phyloP scores from a whole-genome alignment of 768 basidiomycete species.

The Leccinum aurantiacum region DNA sequence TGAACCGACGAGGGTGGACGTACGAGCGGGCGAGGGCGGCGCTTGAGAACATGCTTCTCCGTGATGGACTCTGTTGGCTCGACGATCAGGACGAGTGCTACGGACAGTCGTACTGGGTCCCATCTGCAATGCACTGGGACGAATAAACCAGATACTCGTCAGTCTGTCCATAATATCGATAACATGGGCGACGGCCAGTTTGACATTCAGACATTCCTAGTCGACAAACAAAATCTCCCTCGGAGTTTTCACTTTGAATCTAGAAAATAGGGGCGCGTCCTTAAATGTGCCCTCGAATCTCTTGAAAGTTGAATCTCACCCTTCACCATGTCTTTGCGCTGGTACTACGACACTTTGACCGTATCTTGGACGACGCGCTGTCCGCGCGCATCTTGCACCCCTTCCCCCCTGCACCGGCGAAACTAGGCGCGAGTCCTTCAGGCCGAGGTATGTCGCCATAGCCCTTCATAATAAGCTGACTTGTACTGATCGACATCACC shows the following conservation, averaged over 20 bases:
- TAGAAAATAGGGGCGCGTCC: background rate
- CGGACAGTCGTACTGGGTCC: slow-evolving; percentile 81
- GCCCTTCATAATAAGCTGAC: too few species aligned
- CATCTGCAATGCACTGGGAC: slow-evolving; percentile 86
- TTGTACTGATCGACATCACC: too few species aligned
- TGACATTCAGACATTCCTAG: too few species aligned
- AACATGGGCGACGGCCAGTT: background rate
- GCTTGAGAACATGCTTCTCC: slow-evolving; percentile 85
- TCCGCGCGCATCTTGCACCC: slow-evolving; percentile 27
- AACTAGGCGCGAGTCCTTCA: slow-evolving; percentile 19
- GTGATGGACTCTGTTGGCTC: slow-evolving; percentile 93
- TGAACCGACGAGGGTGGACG: slow-evolving; percentile 71
- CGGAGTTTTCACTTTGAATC: background rate
- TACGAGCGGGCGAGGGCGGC: slow-evolving; percentile 72
- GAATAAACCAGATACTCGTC: slow-evolving; percentile 34
- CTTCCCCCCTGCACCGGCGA: slow-evolving; percentile 10
- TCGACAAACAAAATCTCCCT: background rate
- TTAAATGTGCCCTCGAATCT: background rate
- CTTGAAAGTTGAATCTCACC: background rate
- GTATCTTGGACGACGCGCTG: slow-evolving; percentile 43
- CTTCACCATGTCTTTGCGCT: slow-evolving; percentile 26
- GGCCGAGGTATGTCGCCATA: slow-evolving; percentile 12
- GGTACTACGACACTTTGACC: slow-evolving; percentile 43
- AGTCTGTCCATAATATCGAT: background rate
- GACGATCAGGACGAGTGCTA: slow-evolving; percentile 79